phyloP scores from a whole-genome alignment of 352 stramenopile species.

The Globisporangium acanthophoron region DNA sequence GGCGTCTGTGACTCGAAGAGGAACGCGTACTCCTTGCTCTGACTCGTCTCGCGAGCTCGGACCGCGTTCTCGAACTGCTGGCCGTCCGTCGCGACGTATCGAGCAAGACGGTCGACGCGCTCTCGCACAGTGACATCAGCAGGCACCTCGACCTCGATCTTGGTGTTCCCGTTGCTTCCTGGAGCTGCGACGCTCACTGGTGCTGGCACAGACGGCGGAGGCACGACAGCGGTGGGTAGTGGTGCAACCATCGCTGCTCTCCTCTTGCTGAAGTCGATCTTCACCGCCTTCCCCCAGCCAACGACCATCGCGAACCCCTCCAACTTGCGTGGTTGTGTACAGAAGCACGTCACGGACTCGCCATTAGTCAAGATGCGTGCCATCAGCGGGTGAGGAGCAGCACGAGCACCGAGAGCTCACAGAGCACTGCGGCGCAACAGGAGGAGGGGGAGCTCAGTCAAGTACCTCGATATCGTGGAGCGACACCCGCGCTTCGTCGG shows the following conservation, averaged over 20 bases:
- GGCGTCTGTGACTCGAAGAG: slow-evolving; percentile 32
- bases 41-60: slow-evolving; percentile 28
- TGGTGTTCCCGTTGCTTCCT: slow-evolving; percentile 5
- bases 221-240: slow-evolving; percentile 9
- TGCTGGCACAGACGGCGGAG: slow-evolving; percentile 1
- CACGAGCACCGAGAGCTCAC: not conserved
- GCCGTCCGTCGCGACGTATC: slow-evolving; percentile 57
- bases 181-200: not conserved
- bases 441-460: not conserved
- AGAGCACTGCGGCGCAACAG: too few species aligned
- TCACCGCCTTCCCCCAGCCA: slow-evolving; percentile 77
- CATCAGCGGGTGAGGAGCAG: not conserved
- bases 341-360: slow-evolving; percentile 12
- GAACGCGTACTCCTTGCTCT: slow-evolving; percentile 39
- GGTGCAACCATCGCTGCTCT: slow-evolving; percentile 8
- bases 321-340: slow-evolving; percentile 28
- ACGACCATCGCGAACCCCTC: slow-evolving; percentile 73
- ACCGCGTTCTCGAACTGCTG: slow-evolving; percentile 64
- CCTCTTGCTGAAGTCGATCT: slow-evolving; percentile 40
- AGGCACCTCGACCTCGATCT: slow-evolving; percentile 39
- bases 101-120: slow-evolving; percentile 48
- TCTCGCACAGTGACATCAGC: slow-evolving; percentile 18
- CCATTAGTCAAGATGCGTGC: slow-evolving; percentile 1
- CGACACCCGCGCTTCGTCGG: slow-evolving; percentile 71
- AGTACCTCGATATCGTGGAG: slow-evolving; percentile 69